These are phyloP conservation scores for Punica granatum DNA, from an alignment of 345 rosid genomes.

Conservation along the genomic window DNA sequence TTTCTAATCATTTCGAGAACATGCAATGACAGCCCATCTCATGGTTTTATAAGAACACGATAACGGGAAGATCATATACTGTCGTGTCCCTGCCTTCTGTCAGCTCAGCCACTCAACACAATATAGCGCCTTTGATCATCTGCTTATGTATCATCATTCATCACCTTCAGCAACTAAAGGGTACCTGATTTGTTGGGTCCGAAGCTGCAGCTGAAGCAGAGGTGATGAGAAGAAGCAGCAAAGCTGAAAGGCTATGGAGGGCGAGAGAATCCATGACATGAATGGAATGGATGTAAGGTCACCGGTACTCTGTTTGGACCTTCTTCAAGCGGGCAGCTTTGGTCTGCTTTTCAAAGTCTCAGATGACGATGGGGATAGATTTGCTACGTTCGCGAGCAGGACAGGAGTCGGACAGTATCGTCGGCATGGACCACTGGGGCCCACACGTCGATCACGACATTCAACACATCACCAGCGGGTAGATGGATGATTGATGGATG, in stretches of 20 bases:
- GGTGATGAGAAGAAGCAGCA: background rate
- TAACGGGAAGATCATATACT: background rate
- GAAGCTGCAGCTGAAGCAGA: conserved; percentile 8
- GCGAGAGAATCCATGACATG: conserved; percentile 12
- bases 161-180: background rate
- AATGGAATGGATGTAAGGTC: too few relatives aligned
- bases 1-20: too few relatives aligned
- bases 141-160: background rate
- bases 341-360: background rate
- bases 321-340: background rate
- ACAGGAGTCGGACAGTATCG: background rate
- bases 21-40: background rate
- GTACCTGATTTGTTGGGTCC: conserved; percentile 1
- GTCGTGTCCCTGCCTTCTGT: background rate
- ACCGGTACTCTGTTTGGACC: conserved; percentile 3
- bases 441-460: background rate
- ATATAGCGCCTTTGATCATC: background rate
- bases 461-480: background rate
- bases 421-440: background rate
- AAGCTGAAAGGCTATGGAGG: background rate
- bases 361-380: background rate
- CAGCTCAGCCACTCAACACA: background rate
- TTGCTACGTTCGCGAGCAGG: background rate
- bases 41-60: background rate
- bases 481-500: background rate